phyloP scores from a whole-genome alignment of 345 rosid genomes.

The Microthlaspi erraticum region DNA sequence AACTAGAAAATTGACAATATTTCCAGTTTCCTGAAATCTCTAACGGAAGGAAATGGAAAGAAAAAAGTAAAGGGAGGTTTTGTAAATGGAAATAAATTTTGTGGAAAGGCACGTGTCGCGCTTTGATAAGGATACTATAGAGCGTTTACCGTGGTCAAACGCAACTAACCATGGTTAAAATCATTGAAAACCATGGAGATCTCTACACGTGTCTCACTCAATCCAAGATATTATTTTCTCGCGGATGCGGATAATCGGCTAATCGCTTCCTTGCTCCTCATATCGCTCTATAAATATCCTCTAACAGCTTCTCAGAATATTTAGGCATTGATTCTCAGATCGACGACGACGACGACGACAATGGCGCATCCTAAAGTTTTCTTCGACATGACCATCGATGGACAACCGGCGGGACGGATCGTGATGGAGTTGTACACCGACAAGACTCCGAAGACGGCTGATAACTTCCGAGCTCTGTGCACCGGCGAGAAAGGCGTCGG shows the following conservation, averaged over 20 bases:
- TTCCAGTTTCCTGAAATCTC: no score
- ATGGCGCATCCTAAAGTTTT: constrained; percentile 62
- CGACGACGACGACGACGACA: background rate
- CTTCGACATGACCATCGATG: constrained; percentile 63
- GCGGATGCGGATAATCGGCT: no score
- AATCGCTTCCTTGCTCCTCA: no score
- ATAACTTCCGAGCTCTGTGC: constrained; percentile 82
- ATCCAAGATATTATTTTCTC: background rate
- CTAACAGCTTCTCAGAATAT: background rate
- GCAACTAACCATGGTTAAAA: constrained; percentile 47
- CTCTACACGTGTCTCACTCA: constrained; percentile 41
- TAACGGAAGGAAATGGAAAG: no score
- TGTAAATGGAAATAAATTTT: background rate
- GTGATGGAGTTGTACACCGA: constrained; percentile 71
- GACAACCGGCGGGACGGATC: constrained; percentile 50
- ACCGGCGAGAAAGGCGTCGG: constrained; percentile 72
- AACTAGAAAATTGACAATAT: no score
- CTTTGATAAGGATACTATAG: background rate
- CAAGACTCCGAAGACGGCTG: constrained; percentile 55
- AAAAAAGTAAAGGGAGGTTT: no score
- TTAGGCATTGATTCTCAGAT: background rate
- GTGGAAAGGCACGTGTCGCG: background rate
- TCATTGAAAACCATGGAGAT: constrained; percentile 32
- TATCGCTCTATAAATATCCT: constrained; percentile 45
- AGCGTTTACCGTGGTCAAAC: constrained; percentile 27